Evolutionary conservation across 306 rosid species (phyloP), one percentile per base, ranked within the genome.

Genomic region (Sicyos edulis): DNA sequence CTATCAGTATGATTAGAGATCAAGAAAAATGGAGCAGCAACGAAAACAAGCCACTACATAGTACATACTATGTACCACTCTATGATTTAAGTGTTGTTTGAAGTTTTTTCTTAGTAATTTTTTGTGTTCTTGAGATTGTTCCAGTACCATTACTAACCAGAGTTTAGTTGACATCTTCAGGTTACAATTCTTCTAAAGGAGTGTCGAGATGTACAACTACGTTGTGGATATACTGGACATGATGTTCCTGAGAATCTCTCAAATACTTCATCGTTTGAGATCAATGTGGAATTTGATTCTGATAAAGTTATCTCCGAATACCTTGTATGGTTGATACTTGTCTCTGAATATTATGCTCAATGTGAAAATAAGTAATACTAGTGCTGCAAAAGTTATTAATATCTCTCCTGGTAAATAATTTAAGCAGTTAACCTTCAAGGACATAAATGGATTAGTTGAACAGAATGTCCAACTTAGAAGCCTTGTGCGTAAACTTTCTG

Each of bases 151-250:
- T 5, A 44, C 71, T 42, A 66, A 66, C 55, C 29, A 6, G 2
- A 10, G 32, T 40, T 63, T 40, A 11, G 10, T 45, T 42, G 0
- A 45, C 7, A 45, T 12, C 44, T 78, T 74, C 80, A 93, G 99
- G 96, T 93, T 68, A 86, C 99, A 15, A 73, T 93, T 75, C 97
- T 93, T 76, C 72, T 93, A 73, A 93, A 93, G 85, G 99, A 91
- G 77, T 93, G 99, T 73, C 95, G 91, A 76, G 99, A 93, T 72
- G 80, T 93, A 56, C 99, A 93, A 78, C 86, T 93, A 82, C 95
- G 97, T 50, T 87, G 97, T 75, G 88, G 91, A 60, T 84, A 89
- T 74, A 45, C 76, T 60, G 84, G 81, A 55, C 62, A 76, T 69
- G 93, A 85, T 77, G 72, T 62, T 65, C 68, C 37, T 69, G 77